Percentiles rank a stretch among this genome's conserved stretches.
phyloP scores from a whole-genome alignment of 306 rosid genomes.

The Gillenia trifoliata region DNA sequence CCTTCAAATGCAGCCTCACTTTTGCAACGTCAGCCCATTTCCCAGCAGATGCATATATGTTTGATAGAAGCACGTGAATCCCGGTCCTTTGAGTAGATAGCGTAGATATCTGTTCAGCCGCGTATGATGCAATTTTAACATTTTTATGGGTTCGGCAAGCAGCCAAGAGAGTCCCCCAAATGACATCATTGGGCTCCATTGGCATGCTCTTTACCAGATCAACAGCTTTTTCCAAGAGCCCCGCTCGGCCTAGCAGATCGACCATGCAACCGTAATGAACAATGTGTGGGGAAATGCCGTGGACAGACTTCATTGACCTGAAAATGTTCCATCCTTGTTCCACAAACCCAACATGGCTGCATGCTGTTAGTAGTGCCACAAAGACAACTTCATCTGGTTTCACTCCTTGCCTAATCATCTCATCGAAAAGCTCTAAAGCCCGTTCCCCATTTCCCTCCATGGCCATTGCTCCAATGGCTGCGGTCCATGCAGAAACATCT shows the following conservation, averaged over 20 bases:
- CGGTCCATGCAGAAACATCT: slow-evolving; percentile 75
- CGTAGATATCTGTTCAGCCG: slow-evolving; percentile 45
- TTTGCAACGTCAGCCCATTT: slow-evolving; percentile 78
- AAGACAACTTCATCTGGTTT: slow-evolving; percentile 61
- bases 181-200: slow-evolving; percentile 63
- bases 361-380: slow-evolving; percentile 67
- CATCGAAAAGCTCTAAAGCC: slow-evolving; percentile 50
- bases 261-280: slow-evolving; percentile 82
- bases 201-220: slow-evolving; percentile 65
- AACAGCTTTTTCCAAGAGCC: slow-evolving; percentile 58
- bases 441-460: slow-evolving; percentile 59
- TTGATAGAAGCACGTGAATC: slow-evolving; percentile 59
- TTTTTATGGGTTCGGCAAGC: slow-evolving; percentile 66
- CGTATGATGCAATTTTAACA: slow-evolving; percentile 48
- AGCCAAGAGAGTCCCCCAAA: slow-evolving; percentile 75
- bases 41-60: slow-evolving; percentile 70
- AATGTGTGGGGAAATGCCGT: slow-evolving; percentile 48
- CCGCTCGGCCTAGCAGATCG: slow-evolving; percentile 72
- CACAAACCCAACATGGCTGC: slow-evolving; percentile 63
- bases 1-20: slow-evolving; percentile 69
- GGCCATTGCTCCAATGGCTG: slow-evolving; percentile 79
- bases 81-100: slow-evolving; percentile 51
- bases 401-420: slow-evolving; percentile 55
- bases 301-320: slow-evolving; percentile 43
- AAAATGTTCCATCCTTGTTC: slow-evolving; percentile 55